phyloP scores from a whole-genome alignment of 2,329 filamentous ascomycete genomes.

The Mycocentrospora acerina region DNA sequence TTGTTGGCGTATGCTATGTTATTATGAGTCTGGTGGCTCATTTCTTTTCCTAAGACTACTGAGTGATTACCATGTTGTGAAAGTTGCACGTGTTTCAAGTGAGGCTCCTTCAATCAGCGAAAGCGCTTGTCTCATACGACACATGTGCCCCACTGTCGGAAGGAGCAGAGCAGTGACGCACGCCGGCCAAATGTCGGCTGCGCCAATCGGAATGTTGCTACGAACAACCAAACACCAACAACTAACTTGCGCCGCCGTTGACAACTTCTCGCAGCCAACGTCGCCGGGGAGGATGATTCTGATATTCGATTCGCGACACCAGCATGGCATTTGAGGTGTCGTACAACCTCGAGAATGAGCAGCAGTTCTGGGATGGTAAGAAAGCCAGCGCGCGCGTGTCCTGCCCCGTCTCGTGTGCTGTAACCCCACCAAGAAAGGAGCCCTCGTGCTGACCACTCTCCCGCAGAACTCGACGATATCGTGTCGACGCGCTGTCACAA shows the following conservation, averaged over 20 bases:
- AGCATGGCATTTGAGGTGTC: constrained; percentile 69
- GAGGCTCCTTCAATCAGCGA: too few species aligned
- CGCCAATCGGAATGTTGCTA: constrained; percentile 14
- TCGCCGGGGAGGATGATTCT: constrained; percentile 40
- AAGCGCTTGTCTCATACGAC: too few species aligned
- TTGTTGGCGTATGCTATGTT: too few species aligned
- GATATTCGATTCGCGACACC: constrained; percentile 35
- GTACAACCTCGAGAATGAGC: constrained; percentile 72
- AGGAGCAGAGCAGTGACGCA: constrained; percentile 22
- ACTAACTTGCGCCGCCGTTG: constrained; percentile 20
- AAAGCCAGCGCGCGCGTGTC: too few species aligned
- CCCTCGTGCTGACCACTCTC: constrained; percentile 19
- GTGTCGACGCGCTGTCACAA: constrained; percentile 57
- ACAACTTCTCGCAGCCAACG: constrained; percentile 19
- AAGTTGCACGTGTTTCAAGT: too few species aligned
- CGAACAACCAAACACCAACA: constrained; percentile 23
- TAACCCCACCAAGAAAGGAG: constrained; percentile 21
- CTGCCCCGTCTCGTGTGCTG: constrained; percentile 17
- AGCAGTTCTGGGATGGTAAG: constrained; percentile 88
- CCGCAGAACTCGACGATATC: constrained; percentile 66
- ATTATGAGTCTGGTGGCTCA: too few species aligned
- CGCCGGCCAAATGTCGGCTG: constrained; percentile 23
- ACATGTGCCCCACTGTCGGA: too few species aligned
- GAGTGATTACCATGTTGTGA: too few species aligned
- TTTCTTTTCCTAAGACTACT: too few species aligned